Evolutionary conservation across 805 yeast species (phyloP).

Genomic region (Candida nitratophila): DNA sequence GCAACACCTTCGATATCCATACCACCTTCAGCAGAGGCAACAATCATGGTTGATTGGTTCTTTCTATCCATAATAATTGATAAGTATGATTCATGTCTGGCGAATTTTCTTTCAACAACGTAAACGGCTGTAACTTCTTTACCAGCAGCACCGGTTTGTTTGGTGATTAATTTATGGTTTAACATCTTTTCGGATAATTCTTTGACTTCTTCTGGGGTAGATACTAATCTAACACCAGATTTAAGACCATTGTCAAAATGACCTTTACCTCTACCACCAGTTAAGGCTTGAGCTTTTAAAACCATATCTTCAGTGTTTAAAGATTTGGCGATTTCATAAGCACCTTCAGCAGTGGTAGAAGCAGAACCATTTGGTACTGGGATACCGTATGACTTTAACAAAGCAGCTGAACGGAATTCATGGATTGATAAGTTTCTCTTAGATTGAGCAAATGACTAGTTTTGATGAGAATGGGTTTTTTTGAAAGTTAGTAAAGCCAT

Average conservation of each 20-base stretch:
- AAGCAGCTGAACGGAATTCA: slow-evolving; percentile 90
- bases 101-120: slow-evolving; percentile 91
- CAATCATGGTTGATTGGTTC: slow-evolving; percentile 83
- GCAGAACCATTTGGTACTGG: slow-evolving; percentile 90
- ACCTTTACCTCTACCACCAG: slow-evolving; percentile 99
- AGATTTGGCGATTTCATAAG: slow-evolving; percentile 71
- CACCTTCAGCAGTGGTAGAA: slow-evolving; percentile 85
- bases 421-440: slow-evolving; percentile 81
- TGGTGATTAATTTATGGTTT: slow-evolving; percentile 88
- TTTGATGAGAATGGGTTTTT: too few species aligned
- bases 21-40: slow-evolving; percentile 98
- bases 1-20: slow-evolving; percentile 99
- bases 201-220: slow-evolving; percentile 79
- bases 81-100: slow-evolving; percentile 89
- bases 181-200: slow-evolving; percentile 86
- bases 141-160: slow-evolving; percentile 97
- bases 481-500: too few species aligned
- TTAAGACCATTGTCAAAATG: slow-evolving; percentile 91
- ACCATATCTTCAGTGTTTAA: slow-evolving; percentile 79
- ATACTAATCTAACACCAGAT: slow-evolving; percentile 92
- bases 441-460: neutral
- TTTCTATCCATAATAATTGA: slow-evolving; percentile 94
- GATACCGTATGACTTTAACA: slow-evolving; percentile 74
- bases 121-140: slow-evolving; percentile 95
- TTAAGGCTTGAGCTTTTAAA: slow-evolving; percentile 95